Base-by-base conservation (phyloP, 78 protist species). In the Capsaspora owczarzaki region DNA sequence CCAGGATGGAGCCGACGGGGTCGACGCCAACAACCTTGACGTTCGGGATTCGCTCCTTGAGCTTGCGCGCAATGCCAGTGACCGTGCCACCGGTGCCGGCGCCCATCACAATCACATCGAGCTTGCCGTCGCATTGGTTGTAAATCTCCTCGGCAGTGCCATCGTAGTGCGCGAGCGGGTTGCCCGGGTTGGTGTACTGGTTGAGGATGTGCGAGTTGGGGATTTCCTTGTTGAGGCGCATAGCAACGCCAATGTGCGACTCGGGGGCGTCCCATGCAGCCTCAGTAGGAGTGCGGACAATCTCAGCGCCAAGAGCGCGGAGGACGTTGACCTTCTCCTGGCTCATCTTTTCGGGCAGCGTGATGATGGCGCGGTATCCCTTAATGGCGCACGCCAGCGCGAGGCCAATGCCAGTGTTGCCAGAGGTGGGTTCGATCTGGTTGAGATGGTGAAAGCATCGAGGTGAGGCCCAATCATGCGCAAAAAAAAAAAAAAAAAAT, bases 61-160 rank as follows among this genome's bases (percentile, higher is more conserved):
- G 78, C 70, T 80, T 78, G 40, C 86, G 63, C 0, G 94, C 98
- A 53, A 92, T 85, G 77, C 99, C 99, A 0, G 93, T 81, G 78
- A 94, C 78, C 42, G 99, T 94, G 60, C 98, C 99, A 25, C 98
- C 97, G 4, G 99, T 95, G 31, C 99, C 99, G 2, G 93, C 96
- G 1, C 95, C 92, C 27, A 89, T 68, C 25, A 96, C 98, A 53
- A 94, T 10, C 85, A 81, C 72, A 37, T 91, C 90, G n/a, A 87
- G 43, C 60, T 90, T 91, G 72, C 93, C 93, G 20, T 80, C 96
- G 49, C 80, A 61, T 83, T 89, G 91, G n/a, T 43, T 78, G 38
- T 85, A n/a, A 60, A 96, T 72, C 80, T 96, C 99, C 78, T 76
- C 93, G 0, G 96, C 99, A 27, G 99, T 96, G 40, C 85, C 83